Conservation (phyloP, 78 protist genomes). For the Guillardia theta region DNA sequence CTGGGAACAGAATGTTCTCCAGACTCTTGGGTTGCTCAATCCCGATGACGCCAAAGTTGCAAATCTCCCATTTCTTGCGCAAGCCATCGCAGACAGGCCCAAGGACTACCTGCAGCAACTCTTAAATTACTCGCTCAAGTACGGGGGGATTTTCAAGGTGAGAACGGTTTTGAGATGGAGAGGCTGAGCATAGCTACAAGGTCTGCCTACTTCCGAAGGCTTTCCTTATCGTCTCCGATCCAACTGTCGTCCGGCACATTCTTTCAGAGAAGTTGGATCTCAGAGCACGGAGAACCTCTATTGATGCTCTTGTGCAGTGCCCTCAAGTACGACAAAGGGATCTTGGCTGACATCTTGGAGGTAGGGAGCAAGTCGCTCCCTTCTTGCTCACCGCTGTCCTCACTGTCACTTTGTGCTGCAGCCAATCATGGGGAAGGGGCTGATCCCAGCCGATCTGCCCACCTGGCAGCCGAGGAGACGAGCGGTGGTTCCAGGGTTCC, state of each 20-base stretch:
- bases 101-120: conserved; percentile 4
- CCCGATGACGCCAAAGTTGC: neutral
- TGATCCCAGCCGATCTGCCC: neutral
- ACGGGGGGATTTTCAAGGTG: neutral
- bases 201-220: neutral
- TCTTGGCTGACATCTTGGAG: neutral
- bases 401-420: too few relatives aligned
- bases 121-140: neutral
- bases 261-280: neutral
- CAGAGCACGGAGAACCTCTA: neutral
- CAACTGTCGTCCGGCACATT: neutral
- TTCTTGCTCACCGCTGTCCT: too few relatives aligned
- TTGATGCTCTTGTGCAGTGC: neutral
- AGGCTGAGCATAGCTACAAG: neutral
- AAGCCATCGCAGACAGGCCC: neutral
- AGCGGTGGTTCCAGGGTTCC: neutral
- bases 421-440: neutral
- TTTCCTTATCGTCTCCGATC: neutral
- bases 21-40: neutral
- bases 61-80: neutral
- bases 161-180: neutral
- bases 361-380: too few relatives aligned
- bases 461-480: neutral
- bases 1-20: neutral
- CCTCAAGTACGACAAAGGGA: conserved; percentile 28